Conservation (phyloP, 306 rosid genomes). For the Purshia tridentata region DNA sequence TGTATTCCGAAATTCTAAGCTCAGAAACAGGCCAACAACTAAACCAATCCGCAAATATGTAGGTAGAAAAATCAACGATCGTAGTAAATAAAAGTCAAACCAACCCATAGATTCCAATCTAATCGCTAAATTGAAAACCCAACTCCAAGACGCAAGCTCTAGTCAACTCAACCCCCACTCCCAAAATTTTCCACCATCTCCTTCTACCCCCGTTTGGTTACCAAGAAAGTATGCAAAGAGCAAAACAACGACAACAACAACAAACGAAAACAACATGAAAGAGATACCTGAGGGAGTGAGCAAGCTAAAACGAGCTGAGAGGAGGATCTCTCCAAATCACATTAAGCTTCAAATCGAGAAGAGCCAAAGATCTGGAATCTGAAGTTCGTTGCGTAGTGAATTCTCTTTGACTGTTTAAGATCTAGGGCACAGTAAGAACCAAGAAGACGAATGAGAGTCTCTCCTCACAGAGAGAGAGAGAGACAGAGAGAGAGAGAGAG, state of each 20-base stretch:
- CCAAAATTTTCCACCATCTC: slow-evolving; percentile 12
- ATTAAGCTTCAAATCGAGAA: slow-evolving; percentile 4
- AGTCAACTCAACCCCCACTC: slow-evolving; percentile 33
- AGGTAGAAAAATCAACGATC: background rate
- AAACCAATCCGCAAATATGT: slow-evolving; percentile 18
- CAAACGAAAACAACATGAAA: background rate
- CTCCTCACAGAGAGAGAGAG: background rate
- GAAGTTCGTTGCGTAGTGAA: background rate
- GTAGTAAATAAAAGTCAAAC: slow-evolving; percentile 26
- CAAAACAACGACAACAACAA: slow-evolving; percentile 1
- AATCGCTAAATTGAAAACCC: slow-evolving; percentile 8
- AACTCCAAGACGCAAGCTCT: slow-evolving; percentile 33
- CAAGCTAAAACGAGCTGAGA: background rate
- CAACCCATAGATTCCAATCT: slow-evolving; percentile 18
- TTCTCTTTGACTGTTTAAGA: slow-evolving; percentile 21
- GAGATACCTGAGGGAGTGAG: slow-evolving; percentile 31
- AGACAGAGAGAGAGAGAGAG: background rate
- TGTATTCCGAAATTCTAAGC: slow-evolving; percentile 9
- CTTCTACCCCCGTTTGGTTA: slow-evolving; percentile 8
- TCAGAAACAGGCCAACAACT: slow-evolving; percentile 25
- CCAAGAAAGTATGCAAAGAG: slow-evolving; percentile 12
- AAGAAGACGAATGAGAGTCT: background rate
- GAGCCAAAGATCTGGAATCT: slow-evolving; percentile 31
- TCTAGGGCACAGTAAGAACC: slow-evolving; percentile 37
- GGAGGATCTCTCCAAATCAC: slow-evolving; percentile 28